Evolutionary conservation across 345 rosid species (phyloP), one percentile per base, ranked within the genome.

Genomic region (Firmiana major): DNA sequence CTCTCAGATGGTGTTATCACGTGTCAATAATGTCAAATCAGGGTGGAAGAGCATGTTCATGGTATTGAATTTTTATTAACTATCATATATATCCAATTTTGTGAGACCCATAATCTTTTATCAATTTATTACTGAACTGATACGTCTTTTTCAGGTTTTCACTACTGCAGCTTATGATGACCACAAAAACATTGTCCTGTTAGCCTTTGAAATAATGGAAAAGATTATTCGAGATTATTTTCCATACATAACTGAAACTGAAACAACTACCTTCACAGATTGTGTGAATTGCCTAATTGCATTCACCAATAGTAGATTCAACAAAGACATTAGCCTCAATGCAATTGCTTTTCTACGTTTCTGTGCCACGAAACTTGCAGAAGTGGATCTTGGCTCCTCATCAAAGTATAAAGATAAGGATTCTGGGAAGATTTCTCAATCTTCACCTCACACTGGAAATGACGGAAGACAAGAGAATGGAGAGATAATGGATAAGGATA

Each of bases 1-100:
- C 80, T 93, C 99, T 1, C 99, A 96, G 75, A 96, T 96, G 98
- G 99, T 96, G 79, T 81, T 96, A 80, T 92, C 97, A 59, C 98
- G 99, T 72, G 99, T 96, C 77, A 92, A 89, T 75, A 91, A 96
- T 81, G 98, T 96, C 71, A 96, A 96, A 82, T 96, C 99, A 6
- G 99, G 99, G 68, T 96, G 99, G 99, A 96, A 96, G 87, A 96
- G 99, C 97, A 93, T 96, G 99, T 96, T 96, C 89, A 87, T 96
- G 99, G 99, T 96, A 93, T 75, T 79, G 58, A 64, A 65, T 75
- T 79, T 66, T 59, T 28, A 40, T 71, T 28, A 79, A 77, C 46
- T 70, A 31, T 68, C 38, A 31, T 75, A 11, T 54, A 51, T 38
- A 17, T 71, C 54, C 77, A 21, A 58, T 1, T 5, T 51, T 54